phyloP scores from a whole-genome alignment of 2,329 filamentous ascomycete species.

The Didymella keratinophila region DNA sequence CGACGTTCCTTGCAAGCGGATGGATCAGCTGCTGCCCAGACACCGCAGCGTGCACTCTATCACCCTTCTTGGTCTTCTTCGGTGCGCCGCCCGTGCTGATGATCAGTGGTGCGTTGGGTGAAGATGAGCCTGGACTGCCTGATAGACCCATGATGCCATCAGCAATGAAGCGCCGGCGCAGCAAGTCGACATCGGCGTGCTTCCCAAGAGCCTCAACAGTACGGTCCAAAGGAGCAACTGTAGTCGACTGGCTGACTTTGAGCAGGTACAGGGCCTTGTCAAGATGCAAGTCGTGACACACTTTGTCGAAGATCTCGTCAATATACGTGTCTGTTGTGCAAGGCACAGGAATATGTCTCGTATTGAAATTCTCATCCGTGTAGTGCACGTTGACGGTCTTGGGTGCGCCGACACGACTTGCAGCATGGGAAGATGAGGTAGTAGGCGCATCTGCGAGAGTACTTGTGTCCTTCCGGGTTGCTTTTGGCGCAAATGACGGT shows the following conservation, averaged over 20 bases:
- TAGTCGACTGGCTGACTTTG: conserved; percentile 76
- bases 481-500: conserved; percentile 57
- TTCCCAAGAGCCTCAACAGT: conserved; percentile 81
- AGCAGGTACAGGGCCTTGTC: conserved; percentile 83
- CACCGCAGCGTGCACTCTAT: conserved; percentile 57
- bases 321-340: conserved; percentile 85
- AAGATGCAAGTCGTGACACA: conserved; percentile 78
- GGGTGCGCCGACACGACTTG: conserved; percentile 70
- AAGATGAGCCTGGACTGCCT: conserved; percentile 73
- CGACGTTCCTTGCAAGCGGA: conserved; percentile 70
- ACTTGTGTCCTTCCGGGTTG: conserved; percentile 56
- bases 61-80: conserved; percentile 62
- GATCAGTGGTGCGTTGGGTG: conserved; percentile 71
- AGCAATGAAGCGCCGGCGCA: conserved; percentile 76
- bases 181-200: conserved; percentile 76
- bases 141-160: conserved; percentile 74
- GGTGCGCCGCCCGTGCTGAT: conserved; percentile 60
- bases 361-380: conserved; percentile 73
- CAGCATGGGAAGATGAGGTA: conserved; percentile 53
- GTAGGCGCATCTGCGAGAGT: conserved; percentile 55
- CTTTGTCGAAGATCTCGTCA: conserved; percentile 79
- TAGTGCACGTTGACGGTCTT: conserved; percentile 78
- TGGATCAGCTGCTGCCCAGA: conserved; percentile 62
- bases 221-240: conserved; percentile 77
- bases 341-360: conserved; percentile 73